These are phyloP conservation scores for Ophiostoma triangulosporum DNA, from an alignment of 2,329 filamentous ascomycete genomes.

Conservation along the genomic window DNA sequence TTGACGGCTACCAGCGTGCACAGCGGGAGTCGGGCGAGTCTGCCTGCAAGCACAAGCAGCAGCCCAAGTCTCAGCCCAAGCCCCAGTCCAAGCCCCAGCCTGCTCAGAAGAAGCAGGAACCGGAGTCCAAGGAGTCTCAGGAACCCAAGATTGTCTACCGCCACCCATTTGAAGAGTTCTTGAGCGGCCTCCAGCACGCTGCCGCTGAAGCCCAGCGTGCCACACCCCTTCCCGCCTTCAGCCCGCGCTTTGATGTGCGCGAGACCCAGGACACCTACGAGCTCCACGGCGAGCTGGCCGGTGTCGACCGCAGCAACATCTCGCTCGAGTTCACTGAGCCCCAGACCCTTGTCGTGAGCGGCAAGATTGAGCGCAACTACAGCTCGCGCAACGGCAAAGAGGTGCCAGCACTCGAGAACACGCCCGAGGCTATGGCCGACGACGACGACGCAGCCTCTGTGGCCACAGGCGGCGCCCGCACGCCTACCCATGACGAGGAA, in stretches of 20 bases:
- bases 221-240: slow-evolving; percentile 38
- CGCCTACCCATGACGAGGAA: slow-evolving; percentile 14
- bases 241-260: slow-evolving; percentile 65
- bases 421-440: slow-evolving; percentile 4
- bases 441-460: not conserved
- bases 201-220: not conserved
- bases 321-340: slow-evolving; percentile 67
- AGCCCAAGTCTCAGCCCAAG: slow-evolving; percentile 10
- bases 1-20: slow-evolving; percentile 43
- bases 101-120: not conserved
- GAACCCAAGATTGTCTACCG: not conserved
- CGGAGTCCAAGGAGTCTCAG: not conserved
- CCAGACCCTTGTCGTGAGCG: slow-evolving; percentile 58
- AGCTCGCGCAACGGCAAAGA: not conserved
- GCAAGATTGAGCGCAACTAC: slow-evolving; percentile 46
- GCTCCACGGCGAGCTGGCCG: slow-evolving; percentile 68
- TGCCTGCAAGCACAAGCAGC: not conserved
- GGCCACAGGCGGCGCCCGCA: not conserved
- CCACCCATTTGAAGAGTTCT: not conserved
- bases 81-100: not conserved
- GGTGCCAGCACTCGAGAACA: not conserved
- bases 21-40: slow-evolving; percentile 20
- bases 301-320: slow-evolving; percentile 60
- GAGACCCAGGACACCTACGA: slow-evolving; percentile 58
- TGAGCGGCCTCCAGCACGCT: not conserved